These are phyloP conservation scores for Lichenothelia convexa DNA, from an alignment of 495 filamentous ascomycete species.

Conservation along the genomic window DNA sequence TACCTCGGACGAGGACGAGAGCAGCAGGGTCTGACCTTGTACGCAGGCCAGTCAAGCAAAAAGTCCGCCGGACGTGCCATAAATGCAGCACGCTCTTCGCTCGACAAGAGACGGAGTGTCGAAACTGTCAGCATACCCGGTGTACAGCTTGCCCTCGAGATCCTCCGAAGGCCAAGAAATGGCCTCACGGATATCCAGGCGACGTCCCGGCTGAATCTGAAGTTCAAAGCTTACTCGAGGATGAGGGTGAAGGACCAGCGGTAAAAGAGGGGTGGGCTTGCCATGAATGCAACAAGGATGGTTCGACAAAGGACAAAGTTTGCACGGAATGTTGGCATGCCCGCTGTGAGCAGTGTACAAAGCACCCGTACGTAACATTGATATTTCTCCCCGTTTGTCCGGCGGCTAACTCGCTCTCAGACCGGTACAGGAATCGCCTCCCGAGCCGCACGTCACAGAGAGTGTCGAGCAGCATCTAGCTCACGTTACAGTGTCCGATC, in stretches of 20 bases:
- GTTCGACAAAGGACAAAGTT: neutral
- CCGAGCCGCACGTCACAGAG: too few species aligned
- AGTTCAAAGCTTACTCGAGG: constrained; percentile 22
- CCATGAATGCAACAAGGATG: constrained; percentile 1
- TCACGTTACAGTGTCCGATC: too few species aligned
- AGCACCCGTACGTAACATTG: constrained; percentile 4
- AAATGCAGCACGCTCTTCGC: constrained; percentile 51
- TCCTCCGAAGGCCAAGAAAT: constrained; percentile 54
- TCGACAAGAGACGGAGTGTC: constrained; percentile 27
- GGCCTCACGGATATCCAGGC: constrained; percentile 61
- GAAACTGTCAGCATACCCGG: constrained; percentile 51
- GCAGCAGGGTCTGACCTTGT: constrained; percentile 1
- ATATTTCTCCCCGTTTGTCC: neutral
- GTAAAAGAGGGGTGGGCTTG: constrained; percentile 6
- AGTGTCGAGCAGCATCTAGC: too few species aligned
- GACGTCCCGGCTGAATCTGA: constrained; percentile 28
- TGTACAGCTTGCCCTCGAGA: constrained; percentile 70
- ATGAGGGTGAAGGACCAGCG: constrained; percentile 15
- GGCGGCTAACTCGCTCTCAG: neutral
- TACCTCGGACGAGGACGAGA: neutral
- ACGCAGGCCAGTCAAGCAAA: constrained; percentile 2
- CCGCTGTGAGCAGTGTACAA: constrained; percentile 4
- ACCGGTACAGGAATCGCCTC: neutral
- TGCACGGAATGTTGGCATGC: constrained; percentile 6
- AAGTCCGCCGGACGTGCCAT: constrained; percentile 51